Conservation (phyloP, 495 filamentous ascomycete species). For the Stereocaulon alpinum region DNA sequence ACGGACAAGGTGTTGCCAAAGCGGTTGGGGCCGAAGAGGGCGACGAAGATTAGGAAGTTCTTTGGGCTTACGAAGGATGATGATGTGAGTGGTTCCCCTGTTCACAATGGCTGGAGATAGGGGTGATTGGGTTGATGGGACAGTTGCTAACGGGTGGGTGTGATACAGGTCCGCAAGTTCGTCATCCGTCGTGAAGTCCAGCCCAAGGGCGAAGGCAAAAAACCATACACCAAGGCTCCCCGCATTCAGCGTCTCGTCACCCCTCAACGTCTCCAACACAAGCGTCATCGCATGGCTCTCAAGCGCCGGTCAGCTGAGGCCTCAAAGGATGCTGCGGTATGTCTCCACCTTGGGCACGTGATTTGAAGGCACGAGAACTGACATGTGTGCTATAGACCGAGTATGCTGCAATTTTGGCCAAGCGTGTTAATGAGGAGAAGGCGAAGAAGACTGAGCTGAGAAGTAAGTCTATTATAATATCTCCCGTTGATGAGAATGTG, state of each 20-base stretch:
- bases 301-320: conserved; percentile 94
- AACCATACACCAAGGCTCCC: conserved; percentile 97
- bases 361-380: not conserved
- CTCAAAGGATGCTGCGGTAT: conserved; percentile 95
- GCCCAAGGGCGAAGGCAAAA: conserved; percentile 91
- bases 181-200: conserved; percentile 96
- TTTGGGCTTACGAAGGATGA: conserved; percentile 99
- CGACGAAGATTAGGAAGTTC: conserved; percentile 98
- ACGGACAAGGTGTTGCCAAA: conserved; percentile 97
- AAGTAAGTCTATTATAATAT: conserved; percentile 31
- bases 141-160: not conserved
- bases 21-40: conserved; percentile 96
- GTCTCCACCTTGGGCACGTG: not conserved
- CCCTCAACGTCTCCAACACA: conserved; percentile 99
- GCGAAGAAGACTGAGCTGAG: conserved; percentile 78
- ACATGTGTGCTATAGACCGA: conserved; percentile 50
- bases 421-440: conserved; percentile 92
- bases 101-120: too few relatives aligned
- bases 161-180: conserved; percentile 77
- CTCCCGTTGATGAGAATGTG: too few relatives aligned
- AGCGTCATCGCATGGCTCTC: conserved; percentile 91
- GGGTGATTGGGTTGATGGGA: too few relatives aligned
- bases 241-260: conserved; percentile 98
- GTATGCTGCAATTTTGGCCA: conserved; percentile 85
- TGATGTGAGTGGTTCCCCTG: conserved; percentile 53